phyloP scores from a whole-genome alignment of 176 grass and related monocot genomes.

The Ensete glaucum region DNA sequence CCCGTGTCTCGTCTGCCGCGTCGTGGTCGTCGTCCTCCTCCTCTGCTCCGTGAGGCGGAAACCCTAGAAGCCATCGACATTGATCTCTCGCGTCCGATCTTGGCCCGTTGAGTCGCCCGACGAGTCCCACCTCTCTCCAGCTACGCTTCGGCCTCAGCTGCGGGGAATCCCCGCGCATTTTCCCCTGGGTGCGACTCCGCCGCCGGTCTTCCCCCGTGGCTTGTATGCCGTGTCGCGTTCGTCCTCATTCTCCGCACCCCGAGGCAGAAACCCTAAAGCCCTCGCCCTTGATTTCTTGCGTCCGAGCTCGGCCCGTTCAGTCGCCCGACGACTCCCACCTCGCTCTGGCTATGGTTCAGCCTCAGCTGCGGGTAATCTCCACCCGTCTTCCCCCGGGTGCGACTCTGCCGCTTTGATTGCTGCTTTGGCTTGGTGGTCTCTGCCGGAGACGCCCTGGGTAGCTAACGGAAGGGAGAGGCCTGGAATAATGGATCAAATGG shows the following conservation, averaged over 20 bases:
- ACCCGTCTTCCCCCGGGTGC: background rate
- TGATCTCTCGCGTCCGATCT: background rate
- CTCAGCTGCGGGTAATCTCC: slow-evolving; percentile 5
- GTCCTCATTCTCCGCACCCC: background rate
- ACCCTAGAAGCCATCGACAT: background rate
- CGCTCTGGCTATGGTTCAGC: slow-evolving; percentile 36
- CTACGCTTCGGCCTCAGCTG: slow-evolving; percentile 24
- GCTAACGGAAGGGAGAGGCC: background rate
- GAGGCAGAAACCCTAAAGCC: background rate
- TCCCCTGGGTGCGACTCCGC: no score
- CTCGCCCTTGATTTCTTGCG: background rate
- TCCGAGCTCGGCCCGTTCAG: background rate
- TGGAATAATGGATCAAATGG: background rate
- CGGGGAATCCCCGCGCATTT: background rate
- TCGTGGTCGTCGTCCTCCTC: background rate
- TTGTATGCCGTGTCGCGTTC: background rate
- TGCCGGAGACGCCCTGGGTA: background rate
- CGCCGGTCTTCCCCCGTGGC: background rate
- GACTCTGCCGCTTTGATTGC: slow-evolving; percentile 4
- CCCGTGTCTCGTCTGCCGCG: background rate
- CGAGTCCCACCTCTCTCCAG: slow-evolving; percentile 30
- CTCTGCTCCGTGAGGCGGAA: background rate
- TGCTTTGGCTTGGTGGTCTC: slow-evolving; percentile 8
- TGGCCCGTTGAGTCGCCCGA: background rate
- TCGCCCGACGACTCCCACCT: background rate